phyloP scores from a whole-genome alignment of 495 filamentous ascomycete species.

The Neurospora sp. region DNA sequence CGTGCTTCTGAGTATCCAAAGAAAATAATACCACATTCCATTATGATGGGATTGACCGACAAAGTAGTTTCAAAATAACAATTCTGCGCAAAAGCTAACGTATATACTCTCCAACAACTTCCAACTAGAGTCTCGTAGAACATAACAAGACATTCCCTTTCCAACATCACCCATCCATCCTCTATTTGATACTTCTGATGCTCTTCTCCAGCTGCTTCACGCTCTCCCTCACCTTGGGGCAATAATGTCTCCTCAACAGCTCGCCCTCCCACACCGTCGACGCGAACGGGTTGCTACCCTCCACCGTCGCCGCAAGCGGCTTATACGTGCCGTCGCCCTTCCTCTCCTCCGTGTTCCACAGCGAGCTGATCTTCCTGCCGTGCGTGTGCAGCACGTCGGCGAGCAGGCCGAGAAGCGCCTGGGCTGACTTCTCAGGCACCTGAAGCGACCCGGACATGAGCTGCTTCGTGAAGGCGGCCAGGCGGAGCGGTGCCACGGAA shows the following conservation, averaged over 20 bases:
- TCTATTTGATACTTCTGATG: slow-evolving; percentile 10
- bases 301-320: slow-evolving; percentile 49
- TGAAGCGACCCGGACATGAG: slow-evolving; percentile 74
- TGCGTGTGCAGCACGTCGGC: slow-evolving; percentile 57
- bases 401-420: slow-evolving; percentile 66
- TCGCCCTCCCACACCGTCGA: slow-evolving; percentile 91
- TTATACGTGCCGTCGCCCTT: slow-evolving; percentile 59
- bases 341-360: slow-evolving; percentile 60
- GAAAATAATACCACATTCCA: not conserved
- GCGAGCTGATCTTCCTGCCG: slow-evolving; percentile 28
- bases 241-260: slow-evolving; percentile 72
- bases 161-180: not conserved
- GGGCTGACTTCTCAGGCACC: slow-evolving; percentile 74
- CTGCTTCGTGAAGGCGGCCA: slow-evolving; percentile 89
- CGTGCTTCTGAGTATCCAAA: not conserved
- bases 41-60: not conserved
- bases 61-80: not conserved
- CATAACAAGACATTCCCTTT: not conserved
- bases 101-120: not conserved
- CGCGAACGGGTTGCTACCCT: slow-evolving; percentile 81
- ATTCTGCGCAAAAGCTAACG: not conserved
- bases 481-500: slow-evolving; percentile 59
- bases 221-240: slow-evolving; percentile 73
- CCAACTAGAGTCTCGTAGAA: not conserved
- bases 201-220: slow-evolving; percentile 59